These are phyloP conservation scores for Aspergillus felis DNA, from an alignment of 2,329 filamentous ascomycete genomes.

Conservation along the genomic window DNA sequence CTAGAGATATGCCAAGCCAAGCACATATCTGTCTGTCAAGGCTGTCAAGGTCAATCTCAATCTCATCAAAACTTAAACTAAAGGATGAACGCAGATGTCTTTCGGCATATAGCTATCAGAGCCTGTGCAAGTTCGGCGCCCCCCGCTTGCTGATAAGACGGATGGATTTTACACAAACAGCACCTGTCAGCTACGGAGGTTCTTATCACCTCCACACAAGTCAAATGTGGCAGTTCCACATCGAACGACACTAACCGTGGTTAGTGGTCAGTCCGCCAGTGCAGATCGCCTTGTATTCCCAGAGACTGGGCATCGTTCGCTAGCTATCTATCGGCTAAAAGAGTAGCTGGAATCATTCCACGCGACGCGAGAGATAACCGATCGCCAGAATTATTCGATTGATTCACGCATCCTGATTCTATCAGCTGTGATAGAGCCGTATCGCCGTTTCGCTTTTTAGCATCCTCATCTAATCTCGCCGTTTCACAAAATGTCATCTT, in stretches of 20 bases:
- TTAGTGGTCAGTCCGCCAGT: neutral
- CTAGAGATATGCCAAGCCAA: no score
- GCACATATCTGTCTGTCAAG: neutral
- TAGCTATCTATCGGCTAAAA: neutral
- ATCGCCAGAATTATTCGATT: slow-evolving; percentile 15
- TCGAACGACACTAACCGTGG: neutral
- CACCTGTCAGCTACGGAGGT: neutral
- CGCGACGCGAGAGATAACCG: slow-evolving; percentile 13
- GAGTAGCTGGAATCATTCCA: neutral
- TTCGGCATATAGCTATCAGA: slow-evolving; percentile 8
- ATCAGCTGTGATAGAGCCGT: slow-evolving; percentile 4
- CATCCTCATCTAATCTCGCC: neutral
- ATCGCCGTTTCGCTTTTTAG: neutral
- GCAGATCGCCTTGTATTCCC: neutral
- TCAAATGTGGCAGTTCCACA: neutral
- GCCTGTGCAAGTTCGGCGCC: neutral
- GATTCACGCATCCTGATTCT: slow-evolving; percentile 8
- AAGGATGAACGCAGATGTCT: neutral
- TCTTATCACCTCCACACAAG: neutral
- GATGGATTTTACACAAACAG: neutral
- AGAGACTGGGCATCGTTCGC: neutral
- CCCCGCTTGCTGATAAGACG: slow-evolving; percentile 7
- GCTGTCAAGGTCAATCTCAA: neutral
- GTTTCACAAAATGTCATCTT: neutral
- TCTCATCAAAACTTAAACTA: neutral